These are phyloP conservation scores for Paracorniculantispora psalliotae DNA, from an alignment of 2,329 filamentous ascomycete species.

Conservation along the genomic window DNA sequence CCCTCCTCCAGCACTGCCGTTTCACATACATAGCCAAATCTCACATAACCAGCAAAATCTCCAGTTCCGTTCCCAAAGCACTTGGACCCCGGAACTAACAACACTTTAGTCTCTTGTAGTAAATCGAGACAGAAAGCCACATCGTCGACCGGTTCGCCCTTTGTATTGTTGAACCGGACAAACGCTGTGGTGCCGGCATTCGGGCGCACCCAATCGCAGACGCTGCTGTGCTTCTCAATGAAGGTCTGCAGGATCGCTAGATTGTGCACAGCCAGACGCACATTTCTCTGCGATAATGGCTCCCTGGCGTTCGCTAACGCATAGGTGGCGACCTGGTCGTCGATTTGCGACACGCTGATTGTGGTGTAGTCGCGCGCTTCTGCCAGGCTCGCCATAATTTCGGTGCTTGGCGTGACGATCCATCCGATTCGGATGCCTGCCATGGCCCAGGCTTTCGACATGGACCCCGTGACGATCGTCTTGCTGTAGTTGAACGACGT, in stretches of 20 bases:
- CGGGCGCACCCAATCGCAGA: slow-evolving; percentile 67
- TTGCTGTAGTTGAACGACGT: slow-evolving; percentile 68
- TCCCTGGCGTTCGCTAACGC: slow-evolving; percentile 53
- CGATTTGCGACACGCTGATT: slow-evolving; percentile 61
- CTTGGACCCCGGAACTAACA: slow-evolving; percentile 67
- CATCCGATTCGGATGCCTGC: slow-evolving; percentile 80
- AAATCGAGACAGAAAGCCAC: slow-evolving; percentile 64
- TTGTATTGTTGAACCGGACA: slow-evolving; percentile 56
- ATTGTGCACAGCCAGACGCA: background rate
- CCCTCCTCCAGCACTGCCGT: slow-evolving; percentile 63
- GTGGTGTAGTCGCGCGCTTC: slow-evolving; percentile 75
- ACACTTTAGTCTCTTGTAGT: slow-evolving; percentile 63
- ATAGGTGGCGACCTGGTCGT: slow-evolving; percentile 72
- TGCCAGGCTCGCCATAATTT: slow-evolving; percentile 59
- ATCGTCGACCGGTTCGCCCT: slow-evolving; percentile 62
- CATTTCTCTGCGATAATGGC: slow-evolving; percentile 21
- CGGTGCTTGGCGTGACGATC: slow-evolving; percentile 62
- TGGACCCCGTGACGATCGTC: slow-evolving; percentile 68
- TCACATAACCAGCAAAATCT: slow-evolving; percentile 69
- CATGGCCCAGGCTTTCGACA: slow-evolving; percentile 81
- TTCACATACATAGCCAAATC: slow-evolving; percentile 70
- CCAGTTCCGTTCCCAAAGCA: slow-evolving; percentile 60
- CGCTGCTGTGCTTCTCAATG: slow-evolving; percentile 57
- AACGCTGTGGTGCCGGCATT: slow-evolving; percentile 77
- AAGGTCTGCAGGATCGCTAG: slow-evolving; percentile 61